Evolutionary conservation across 1,284 basidiomycete species (phyloP).

Genomic region (Golubevia sp.): DNA sequence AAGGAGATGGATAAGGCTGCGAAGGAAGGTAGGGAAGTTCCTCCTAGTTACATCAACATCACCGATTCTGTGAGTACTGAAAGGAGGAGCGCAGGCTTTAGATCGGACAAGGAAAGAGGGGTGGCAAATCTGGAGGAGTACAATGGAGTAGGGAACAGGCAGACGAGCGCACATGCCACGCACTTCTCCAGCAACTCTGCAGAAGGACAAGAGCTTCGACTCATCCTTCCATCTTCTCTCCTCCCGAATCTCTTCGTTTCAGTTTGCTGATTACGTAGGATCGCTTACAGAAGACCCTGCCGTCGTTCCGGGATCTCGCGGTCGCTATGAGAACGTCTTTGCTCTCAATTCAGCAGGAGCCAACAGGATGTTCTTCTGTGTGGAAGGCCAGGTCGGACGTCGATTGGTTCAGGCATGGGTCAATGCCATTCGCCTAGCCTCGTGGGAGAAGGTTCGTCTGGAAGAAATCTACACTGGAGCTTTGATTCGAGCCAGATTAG

Average conservation of each 20-base stretch:
- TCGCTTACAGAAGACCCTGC: slow-evolving; percentile 65
- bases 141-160: too few relatives aligned
- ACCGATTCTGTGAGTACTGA: slow-evolving; percentile 76
- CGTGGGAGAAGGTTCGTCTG: slow-evolving; percentile 93
- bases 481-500: slow-evolving; percentile 66
- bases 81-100: too few relatives aligned
- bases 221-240: slow-evolving; percentile 62
- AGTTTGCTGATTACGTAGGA: slow-evolving; percentile 67
- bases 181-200: background rate
- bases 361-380: slow-evolving; percentile 81
- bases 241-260: slow-evolving; percentile 59
- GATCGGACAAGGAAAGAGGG: too few relatives aligned
- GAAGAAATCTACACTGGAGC: slow-evolving; percentile 98
- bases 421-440: slow-evolving; percentile 82
- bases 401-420: slow-evolving; percentile 69
- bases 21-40: slow-evolving; percentile 77
- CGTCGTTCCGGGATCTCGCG: slow-evolving; percentile 64
- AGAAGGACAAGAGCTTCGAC: too few relatives aligned
- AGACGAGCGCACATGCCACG: too few relatives aligned
- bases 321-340: slow-evolving; percentile 72
- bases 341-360: slow-evolving; percentile 93
- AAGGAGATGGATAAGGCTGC: slow-evolving; percentile 79
- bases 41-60: slow-evolving; percentile 81
- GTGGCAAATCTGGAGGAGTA: too few relatives aligned
- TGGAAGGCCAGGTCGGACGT: background rate